Base-by-base conservation (phyloP, 2,329 filamentous ascomycete genomes). In the Pleoardoris graminearum region DNA sequence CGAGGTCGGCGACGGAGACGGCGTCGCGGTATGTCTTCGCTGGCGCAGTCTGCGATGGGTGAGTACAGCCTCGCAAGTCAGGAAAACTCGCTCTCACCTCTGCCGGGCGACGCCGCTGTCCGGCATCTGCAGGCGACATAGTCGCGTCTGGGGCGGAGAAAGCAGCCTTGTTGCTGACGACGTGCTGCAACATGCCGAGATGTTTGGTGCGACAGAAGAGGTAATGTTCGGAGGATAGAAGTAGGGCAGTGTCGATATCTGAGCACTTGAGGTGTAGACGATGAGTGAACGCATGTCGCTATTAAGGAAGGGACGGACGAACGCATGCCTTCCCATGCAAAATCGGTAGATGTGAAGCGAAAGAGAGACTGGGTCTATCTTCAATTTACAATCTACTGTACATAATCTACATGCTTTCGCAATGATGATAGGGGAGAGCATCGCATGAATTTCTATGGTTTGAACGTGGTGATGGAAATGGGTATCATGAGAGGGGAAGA, bases 401-500 rank as follows among this genome's bases (percentile, higher is more conserved):
- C 38, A 43, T 39, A 17, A 41, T 17, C 11, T 45, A 51, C 29
- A 39, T 35, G 33, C 14, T 46, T 46, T 25, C 27, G 21, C 7
- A 19, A 11, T 35, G 21, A 11, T 23, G 16, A 42, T 45, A 21
- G 39, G 29, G 41, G 44, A 48, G 35, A 48, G 30, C n/a, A 25
- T 33, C 48, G 23, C 16, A 33, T 27, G 10, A 29, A 23, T 7
- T 8, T 39, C 19, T 32, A 36, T 38, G 23, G 17, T 39, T 21
- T 39, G 39, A 33, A 29, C 23, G 12, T 23, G n/a, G n/a, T n/a
- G n/a, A n/a, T 25, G 14, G 23, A 21, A 47, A 22, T 43, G 66
- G 67, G 68, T 70, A 71, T 70, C 67, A 59, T 66, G 67, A 69
- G 66, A 63, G 68, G 65, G 68, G 66, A 61, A 61, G 54, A 25